A percentile compares a stretch with the other conserved stretches of the same genome.
Conservation (phyloP, 805 yeast species). For the Ogataea ramenticola region DNA sequence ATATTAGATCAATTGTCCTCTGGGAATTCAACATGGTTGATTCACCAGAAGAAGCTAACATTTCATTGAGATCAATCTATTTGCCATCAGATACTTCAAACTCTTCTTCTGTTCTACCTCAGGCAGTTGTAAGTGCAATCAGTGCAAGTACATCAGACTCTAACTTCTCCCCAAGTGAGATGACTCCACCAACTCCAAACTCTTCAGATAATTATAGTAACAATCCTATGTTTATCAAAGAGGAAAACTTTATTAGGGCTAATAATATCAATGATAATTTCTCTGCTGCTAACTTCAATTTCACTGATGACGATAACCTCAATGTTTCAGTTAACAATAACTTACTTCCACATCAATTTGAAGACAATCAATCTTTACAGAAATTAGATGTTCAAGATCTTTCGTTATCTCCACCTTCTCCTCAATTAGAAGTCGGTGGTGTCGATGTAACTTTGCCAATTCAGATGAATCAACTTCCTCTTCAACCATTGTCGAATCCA, state of each 20-base stretch:
- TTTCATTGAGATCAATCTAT: constrained; percentile 24
- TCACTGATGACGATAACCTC: no score
- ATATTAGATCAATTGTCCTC: constrained; percentile 29
- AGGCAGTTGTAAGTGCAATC: not conserved
- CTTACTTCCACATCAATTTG: no score
- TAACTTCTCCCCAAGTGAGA: not conserved
- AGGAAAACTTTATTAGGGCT: no score
- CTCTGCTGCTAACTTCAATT: no score
- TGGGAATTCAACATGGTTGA: constrained; percentile 36
- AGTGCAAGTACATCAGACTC: not conserved
- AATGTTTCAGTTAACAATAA: no score
- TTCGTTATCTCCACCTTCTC: not conserved
- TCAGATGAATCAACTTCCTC: no score
- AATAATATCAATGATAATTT: no score
- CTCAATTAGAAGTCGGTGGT: not conserved
- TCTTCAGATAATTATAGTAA: not conserved
- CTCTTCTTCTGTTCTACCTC: not conserved
- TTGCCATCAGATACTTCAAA: constrained; percentile 10
- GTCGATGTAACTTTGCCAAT: not conserved
- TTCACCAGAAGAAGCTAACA: constrained; percentile 19
- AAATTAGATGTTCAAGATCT: not conserved
- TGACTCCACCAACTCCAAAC: not conserved
- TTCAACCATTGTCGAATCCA: no score
- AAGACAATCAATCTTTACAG: no score
- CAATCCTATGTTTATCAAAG: not conserved